These are phyloP conservation scores for Paraphoma sp. DNA, from an alignment of 2,329 filamentous ascomycete genomes.

Conservation along the genomic window DNA sequence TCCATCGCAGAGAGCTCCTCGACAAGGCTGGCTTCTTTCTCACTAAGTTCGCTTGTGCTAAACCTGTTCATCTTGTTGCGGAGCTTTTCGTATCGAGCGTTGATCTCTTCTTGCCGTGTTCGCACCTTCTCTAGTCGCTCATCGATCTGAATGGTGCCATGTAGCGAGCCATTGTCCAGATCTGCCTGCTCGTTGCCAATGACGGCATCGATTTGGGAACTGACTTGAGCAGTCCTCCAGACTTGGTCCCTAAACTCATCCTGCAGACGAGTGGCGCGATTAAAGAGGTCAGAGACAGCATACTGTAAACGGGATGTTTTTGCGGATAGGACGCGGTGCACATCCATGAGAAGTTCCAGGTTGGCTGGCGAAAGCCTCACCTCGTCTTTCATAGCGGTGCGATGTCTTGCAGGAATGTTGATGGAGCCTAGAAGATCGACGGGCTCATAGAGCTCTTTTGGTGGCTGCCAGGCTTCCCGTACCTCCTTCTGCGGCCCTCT, in stretches of 20 bases:
- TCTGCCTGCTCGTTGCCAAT: conserved; percentile 61
- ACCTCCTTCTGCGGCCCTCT: conserved; percentile 53
- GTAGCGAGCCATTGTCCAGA: conserved; percentile 53
- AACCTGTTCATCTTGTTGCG: conserved; percentile 57
- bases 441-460: conserved; percentile 64
- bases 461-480: conserved; percentile 71
- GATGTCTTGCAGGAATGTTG: conserved; percentile 66
- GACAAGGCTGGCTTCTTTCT: conserved; percentile 67
- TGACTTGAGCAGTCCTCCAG: conserved; percentile 68
- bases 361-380: conserved; percentile 74
- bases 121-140: conserved; percentile 63
- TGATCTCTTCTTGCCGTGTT: conserved; percentile 63
- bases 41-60: conserved; percentile 64
- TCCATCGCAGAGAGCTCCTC: conserved; percentile 60
- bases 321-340: conserved; percentile 72
- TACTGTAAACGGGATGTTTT: conserved; percentile 73
- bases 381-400: conserved; percentile 69
- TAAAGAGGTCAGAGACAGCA: conserved; percentile 76
- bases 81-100: conserved; percentile 66
- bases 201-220: conserved; percentile 70
- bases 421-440: conserved; percentile 65
- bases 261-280: conserved; percentile 71
- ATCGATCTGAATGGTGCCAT: conserved; percentile 65
- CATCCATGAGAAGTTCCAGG: conserved; percentile 73
- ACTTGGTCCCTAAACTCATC: conserved; percentile 73